Evolutionary conservation across 2,329 filamentous ascomycete species (phyloP).

Genomic region (Teratosphaeria zuluensis): DNA sequence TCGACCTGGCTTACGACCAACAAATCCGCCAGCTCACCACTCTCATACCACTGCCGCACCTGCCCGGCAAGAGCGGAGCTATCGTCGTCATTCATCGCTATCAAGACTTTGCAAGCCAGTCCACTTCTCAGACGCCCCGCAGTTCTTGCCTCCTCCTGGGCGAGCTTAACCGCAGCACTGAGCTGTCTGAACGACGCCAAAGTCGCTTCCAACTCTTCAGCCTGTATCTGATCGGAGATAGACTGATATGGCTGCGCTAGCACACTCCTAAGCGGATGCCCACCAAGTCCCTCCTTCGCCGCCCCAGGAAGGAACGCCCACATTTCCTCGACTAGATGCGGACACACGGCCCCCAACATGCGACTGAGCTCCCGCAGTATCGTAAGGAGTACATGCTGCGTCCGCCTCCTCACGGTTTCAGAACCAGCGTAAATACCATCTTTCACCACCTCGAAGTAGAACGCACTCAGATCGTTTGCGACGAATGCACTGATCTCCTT

Average conservation of each 20-base stretch:
- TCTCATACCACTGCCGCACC: conserved; percentile 1
- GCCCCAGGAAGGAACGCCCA: conserved; percentile 63
- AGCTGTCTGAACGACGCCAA: conserved; percentile 37
- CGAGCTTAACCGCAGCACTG: conserved; percentile 60
- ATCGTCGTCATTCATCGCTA: conserved; percentile 7
- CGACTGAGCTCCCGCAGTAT: conserved; percentile 65
- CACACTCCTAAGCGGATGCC: conserved; percentile 18
- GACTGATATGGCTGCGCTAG: conserved; percentile 9
- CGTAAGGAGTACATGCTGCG: conserved; percentile 47
- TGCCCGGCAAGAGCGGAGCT: neutral
- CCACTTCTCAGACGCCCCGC: conserved; percentile 70
- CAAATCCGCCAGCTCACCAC: conserved; percentile 29
- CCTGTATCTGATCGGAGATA: neutral
- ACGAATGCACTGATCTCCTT: conserved; percentile 71
- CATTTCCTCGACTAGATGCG: conserved; percentile 76
- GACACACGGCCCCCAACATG: conserved; percentile 73
- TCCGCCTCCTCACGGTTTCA: conserved; percentile 49
- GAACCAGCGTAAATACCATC: conserved; percentile 83
- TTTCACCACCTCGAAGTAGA: conserved; percentile 89
- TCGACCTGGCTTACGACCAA: conserved; percentile 33
- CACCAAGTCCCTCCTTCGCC: conserved; percentile 10
- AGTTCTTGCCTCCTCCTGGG: conserved; percentile 62
- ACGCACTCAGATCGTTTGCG: conserved; percentile 72
- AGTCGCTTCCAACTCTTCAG: conserved; percentile 36
- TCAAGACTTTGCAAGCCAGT: conserved; percentile 60